phyloP scores from a whole-genome alignment of 1,284 basidiomycete genomes.

The Austroboletus novae-zelandiae region DNA sequence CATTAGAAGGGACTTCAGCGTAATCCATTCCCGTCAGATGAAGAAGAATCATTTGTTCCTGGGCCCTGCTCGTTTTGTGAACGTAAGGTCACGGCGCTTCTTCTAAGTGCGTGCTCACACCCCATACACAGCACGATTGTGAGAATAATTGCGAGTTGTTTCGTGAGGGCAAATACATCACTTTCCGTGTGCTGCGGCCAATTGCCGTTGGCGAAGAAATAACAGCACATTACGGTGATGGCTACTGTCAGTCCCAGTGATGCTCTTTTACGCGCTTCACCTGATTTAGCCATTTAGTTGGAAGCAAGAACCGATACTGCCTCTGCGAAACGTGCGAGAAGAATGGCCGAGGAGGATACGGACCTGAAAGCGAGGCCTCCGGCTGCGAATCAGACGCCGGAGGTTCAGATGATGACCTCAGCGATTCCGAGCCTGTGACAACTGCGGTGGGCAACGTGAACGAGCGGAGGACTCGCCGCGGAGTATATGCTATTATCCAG shows the following conservation, averaged over 20 bases:
- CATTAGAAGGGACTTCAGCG: constrained; percentile 84
- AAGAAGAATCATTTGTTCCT: constrained; percentile 91
- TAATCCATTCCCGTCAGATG: constrained; percentile 86
- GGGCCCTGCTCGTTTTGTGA: constrained; percentile 92
- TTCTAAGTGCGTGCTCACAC: constrained; percentile 15
- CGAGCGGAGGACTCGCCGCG: constrained; percentile 71
- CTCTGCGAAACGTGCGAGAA: constrained; percentile 89
- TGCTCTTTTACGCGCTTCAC: constrained; percentile 2
- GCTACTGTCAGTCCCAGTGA: constrained; percentile 64
- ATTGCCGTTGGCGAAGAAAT: constrained; percentile 85
- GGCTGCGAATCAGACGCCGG: constrained; percentile 45
- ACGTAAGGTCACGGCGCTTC: constrained; percentile 55
- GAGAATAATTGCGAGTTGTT: constrained; percentile 88
- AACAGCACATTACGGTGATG: constrained; percentile 82
- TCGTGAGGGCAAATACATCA: constrained; percentile 84
- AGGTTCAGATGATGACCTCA: constrained; percentile 43
- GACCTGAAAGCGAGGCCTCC: constrained; percentile 52
- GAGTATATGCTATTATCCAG: constrained; percentile 68
- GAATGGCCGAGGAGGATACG: constrained; percentile 72
- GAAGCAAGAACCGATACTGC: constrained; percentile 82
- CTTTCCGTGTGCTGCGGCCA: constrained; percentile 80
- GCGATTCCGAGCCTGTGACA: constrained; percentile 36
- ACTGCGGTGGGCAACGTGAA: constrained; percentile 52
- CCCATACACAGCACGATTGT: constrained; percentile 75
- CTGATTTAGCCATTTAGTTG: constrained; percentile 53